Conservation (phyloP, 1,139 yeast genomes). For the Meyerozyma athensensis region DNA sequence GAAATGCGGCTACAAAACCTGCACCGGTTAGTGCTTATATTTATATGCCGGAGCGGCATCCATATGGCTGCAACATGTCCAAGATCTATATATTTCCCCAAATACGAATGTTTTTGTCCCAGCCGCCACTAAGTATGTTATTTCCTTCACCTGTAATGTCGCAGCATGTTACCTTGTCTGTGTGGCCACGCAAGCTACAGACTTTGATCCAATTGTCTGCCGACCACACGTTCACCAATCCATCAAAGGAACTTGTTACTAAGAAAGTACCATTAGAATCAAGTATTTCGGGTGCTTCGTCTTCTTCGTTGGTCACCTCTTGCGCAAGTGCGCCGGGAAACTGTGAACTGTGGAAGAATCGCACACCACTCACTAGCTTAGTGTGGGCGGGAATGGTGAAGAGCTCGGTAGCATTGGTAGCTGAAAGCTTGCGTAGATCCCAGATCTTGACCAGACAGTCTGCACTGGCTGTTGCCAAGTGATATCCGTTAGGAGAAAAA, state of each 20-base stretch:
- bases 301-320: slow-evolving; percentile 28
- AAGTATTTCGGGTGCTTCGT: slow-evolving; percentile 17
- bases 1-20: not conserved
- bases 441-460: slow-evolving; percentile 79
- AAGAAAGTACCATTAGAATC: slow-evolving; percentile 44
- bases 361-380: slow-evolving; percentile 64
- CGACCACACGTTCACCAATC: slow-evolving; percentile 57
- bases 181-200: slow-evolving; percentile 53
- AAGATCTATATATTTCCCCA: slow-evolving; percentile 8
- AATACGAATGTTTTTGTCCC: slow-evolving; percentile 53
- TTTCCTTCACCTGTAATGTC: slow-evolving; percentile 46
- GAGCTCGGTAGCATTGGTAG: slow-evolving; percentile 26
- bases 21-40: not conserved
- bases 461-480: slow-evolving; percentile 78
- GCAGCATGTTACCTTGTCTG: slow-evolving; percentile 70
- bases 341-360: slow-evolving; percentile 37
- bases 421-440: slow-evolving; percentile 60
- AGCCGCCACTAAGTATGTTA: slow-evolving; percentile 61
- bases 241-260: slow-evolving; percentile 69
- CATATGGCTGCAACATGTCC: not conserved
- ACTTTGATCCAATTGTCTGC: slow-evolving; percentile 69
- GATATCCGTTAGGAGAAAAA: slow-evolving; percentile 75
- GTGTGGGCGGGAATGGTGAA: slow-evolving; percentile 73
- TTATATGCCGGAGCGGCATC: not conserved
- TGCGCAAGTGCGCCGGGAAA: slow-evolving; percentile 8